Conservation (phyloP, 1,284 basidiomycete species). For the Sporisorium scitamineum region DNA sequence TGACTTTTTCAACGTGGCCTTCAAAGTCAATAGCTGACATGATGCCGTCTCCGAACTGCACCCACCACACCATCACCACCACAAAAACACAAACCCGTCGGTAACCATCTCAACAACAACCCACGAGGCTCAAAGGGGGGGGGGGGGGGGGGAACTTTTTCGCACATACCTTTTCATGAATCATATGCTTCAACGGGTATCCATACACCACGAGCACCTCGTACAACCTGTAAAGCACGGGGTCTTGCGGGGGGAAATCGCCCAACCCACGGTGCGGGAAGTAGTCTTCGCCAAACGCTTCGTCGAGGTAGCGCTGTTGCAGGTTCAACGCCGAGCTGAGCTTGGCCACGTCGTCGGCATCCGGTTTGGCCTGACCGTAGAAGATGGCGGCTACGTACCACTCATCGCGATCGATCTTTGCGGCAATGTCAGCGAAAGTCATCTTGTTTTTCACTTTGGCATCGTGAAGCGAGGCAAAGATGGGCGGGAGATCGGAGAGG, state of each 20-base stretch:
- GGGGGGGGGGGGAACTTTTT: no score
- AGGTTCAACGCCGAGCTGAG: slow-evolving; percentile 51
- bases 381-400: slow-evolving; percentile 63
- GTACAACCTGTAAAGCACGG: slow-evolving; percentile 51
- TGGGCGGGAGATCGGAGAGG: slow-evolving; percentile 48
- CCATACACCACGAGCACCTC: slow-evolving; percentile 63
- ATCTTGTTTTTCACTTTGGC: slow-evolving; percentile 51
- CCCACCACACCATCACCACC: no score
- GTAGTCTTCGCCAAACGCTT: slow-evolving; percentile 52
- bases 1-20: slow-evolving; percentile 59
- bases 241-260: slow-evolving; percentile 57
- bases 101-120: no score
- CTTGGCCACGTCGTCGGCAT: slow-evolving; percentile 41
- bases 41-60: slow-evolving; percentile 61
- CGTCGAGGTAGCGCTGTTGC: slow-evolving; percentile 29
- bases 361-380: slow-evolving; percentile 66
- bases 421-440: slow-evolving; percentile 56
- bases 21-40: slow-evolving; percentile 66
- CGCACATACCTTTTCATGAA: slow-evolving; percentile 64
- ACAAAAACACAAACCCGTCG: not conserved
- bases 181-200: slow-evolving; percentile 60
- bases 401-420: slow-evolving; percentile 54
- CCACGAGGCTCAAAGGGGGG: no score
- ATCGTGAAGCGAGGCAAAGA: slow-evolving; percentile 54
- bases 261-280: slow-evolving; percentile 59